A percentile compares a stretch with the other conserved stretches of the same genome.
phyloP scores from a whole-genome alignment of 1,284 basidiomycete species.

The Pseudozyma hubeiensis region DNA sequence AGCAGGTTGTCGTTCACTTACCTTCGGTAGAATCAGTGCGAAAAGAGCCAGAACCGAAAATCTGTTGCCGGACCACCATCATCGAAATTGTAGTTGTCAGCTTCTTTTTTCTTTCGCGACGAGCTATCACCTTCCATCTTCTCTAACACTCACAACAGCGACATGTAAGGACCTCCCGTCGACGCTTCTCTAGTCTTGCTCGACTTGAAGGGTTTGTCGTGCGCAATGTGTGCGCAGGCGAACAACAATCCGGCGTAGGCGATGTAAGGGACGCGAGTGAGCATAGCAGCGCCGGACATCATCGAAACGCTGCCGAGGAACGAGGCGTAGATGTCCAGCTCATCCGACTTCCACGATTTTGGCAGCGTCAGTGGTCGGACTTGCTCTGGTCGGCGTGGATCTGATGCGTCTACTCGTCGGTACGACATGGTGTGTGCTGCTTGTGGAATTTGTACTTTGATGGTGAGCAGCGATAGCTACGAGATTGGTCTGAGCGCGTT shows the following conservation, averaged over 20 bases:
- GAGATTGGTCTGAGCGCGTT: slow-evolving; percentile 8
- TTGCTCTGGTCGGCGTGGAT: slow-evolving; percentile 34
- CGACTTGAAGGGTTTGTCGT: slow-evolving; percentile 52
- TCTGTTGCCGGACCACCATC: slow-evolving; percentile 9
- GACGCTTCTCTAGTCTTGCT: slow-evolving; percentile 28
- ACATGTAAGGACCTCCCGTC: slow-evolving; percentile 42
- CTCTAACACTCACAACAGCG: slow-evolving; percentile 21
- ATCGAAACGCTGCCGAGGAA: slow-evolving; percentile 39
- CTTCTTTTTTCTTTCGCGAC: background rate
- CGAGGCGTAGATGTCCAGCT: slow-evolving; percentile 43
- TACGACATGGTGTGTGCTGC: slow-evolving; percentile 31
- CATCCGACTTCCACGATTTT: slow-evolving; percentile 30
- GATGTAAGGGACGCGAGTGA: slow-evolving; percentile 31
- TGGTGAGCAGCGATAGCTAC: background rate
- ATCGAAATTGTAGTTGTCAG: background rate
- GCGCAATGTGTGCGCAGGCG: slow-evolving; percentile 48
- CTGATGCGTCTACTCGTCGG: slow-evolving; percentile 29
- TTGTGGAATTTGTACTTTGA: too few relatives aligned
- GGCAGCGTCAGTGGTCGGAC: slow-evolving; percentile 28
- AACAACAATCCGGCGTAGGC: slow-evolving; percentile 52
- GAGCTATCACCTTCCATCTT: background rate
- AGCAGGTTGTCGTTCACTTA: slow-evolving; percentile 8
- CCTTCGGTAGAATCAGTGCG: slow-evolving; percentile 43
- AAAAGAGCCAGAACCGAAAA: slow-evolving; percentile 37
- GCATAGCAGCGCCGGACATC: slow-evolving; percentile 47